Conservation (phyloP, 1,284 basidiomycete species). For the Ceratobasidium sp. region DNA sequence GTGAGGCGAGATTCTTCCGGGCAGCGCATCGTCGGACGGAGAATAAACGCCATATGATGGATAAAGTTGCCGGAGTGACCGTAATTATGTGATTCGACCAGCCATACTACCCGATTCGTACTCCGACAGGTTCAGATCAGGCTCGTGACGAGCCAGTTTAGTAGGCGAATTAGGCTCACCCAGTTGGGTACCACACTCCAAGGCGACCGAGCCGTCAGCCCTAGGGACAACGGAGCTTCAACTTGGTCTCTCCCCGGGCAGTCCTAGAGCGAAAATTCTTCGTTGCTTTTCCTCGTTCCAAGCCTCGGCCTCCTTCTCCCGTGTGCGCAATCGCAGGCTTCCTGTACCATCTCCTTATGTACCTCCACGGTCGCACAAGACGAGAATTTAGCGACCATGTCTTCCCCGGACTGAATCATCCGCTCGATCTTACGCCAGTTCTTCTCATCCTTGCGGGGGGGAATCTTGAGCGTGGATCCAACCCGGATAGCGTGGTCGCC, state of each 20-base stretch:
- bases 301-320: background rate
- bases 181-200: background rate
- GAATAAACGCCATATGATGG: slow-evolving; percentile 1
- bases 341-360: background rate
- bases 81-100: background rate
- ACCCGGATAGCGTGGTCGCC: background rate
- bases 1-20: background rate
- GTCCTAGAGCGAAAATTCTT: slow-evolving; percentile 3
- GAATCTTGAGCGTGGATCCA: background rate
- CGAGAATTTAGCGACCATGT: background rate
- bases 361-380: background rate
- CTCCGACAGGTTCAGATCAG: background rate
- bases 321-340: background rate
- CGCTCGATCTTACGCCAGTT: background rate
- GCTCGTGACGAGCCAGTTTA: background rate
- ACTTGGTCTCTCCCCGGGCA: background rate
- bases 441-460: background rate
- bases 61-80: background rate
- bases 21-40: background rate
- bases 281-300: slow-evolving; percentile 18
- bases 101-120: background rate
- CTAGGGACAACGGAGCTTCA: background rate
- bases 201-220: background rate
- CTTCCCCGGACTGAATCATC: background rate
- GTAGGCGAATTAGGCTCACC: background rate